These are phyloP conservation scores for Botrytis aclada DNA, from an alignment of 2,329 filamentous ascomycete species.

Conservation along the genomic window DNA sequence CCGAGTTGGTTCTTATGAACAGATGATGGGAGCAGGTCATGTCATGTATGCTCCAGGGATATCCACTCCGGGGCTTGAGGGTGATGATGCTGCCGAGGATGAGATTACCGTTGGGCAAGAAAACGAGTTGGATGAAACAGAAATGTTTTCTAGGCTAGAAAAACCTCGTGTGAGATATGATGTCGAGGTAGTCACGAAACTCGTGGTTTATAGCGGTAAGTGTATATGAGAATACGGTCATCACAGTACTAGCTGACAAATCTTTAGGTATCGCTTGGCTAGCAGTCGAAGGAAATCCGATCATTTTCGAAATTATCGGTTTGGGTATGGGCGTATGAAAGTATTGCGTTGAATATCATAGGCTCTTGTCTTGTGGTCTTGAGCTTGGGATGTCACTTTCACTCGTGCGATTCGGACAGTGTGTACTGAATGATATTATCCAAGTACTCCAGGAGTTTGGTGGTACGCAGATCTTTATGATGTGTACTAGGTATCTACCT, in stretches of 20 bases:
- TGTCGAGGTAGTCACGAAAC: conserved; percentile 96
- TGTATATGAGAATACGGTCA: conserved; percentile 25
- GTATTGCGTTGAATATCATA: background rate
- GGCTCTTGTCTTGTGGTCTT: background rate
- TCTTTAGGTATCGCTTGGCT: conserved; percentile 74
- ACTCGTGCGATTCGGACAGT: background rate
- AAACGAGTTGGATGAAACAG: conserved; percentile 59
- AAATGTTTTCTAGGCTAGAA: conserved; percentile 80
- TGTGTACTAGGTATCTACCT: background rate
- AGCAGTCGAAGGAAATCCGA: conserved; percentile 51
- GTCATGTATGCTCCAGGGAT: conserved; percentile 40
- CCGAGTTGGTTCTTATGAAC: conserved; percentile 62
- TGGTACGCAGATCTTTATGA: conserved; percentile 5
- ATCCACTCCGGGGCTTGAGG: conserved; percentile 36
- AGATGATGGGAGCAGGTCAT: conserved; percentile 68
- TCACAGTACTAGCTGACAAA: conserved; percentile 19
- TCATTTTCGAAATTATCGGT: conserved; percentile 44
- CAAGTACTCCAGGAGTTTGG: conserved; percentile 6
- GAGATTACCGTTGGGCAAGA: conserved; percentile 44
- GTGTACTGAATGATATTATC: background rate
- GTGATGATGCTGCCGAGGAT: conserved; percentile 39
- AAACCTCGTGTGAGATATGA: conserved; percentile 91
- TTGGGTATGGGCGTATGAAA: conserved; percentile 38
- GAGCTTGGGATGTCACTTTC: background rate
- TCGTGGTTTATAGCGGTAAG: conserved; percentile 90